Evolutionary conservation across 2,329 filamentous ascomycete genomes (phyloP), one percentile per base, ranked within the genome.

Genomic region (Fusarium ambrosium): DNA sequence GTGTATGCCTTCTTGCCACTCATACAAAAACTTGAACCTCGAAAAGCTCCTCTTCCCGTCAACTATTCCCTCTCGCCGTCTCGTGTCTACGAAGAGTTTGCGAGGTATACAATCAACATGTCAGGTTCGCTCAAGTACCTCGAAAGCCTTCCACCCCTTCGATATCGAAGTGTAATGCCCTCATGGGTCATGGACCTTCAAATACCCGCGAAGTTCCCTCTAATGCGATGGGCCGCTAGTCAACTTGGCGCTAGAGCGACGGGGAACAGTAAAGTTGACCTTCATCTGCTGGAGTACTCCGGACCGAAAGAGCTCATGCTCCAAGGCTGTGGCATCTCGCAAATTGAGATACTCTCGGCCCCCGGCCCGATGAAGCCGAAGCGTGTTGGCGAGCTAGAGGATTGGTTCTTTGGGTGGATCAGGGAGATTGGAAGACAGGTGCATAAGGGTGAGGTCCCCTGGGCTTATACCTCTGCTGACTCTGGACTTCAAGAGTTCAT

Each of bases 161-260:
- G 53, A 4, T 34, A 39, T 6, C 37, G 53, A 29, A 72, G 64
- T 14, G 43, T 64, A 20, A 29, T 72, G 16, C 68, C 70, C 5
- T 71, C 70, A 2, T 72, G 70, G 70, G 70, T 71, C 11, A 71
- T 72, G 70, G 68, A 72, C 51, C 58, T 72, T 34, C 68, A 72
- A 27, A 62, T 63, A 11, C 70, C 70, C 48, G 64, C 70, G 22
- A 72, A 72, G 34, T 72, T 72, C 24, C 61, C 64, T 4, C 68
- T 72, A 55, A 61, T 64, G 22, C 53, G 62, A 63, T 72, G 70
- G 70, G 70, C 68, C 4, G 68, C 65, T 2, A 71, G 64, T 24
- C 68, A 71, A 10, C 70, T 72, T 3, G 36, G 64, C 8, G 32
- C 70, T 9, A 62, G 45, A 27, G 70, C 68, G 11, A 71, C 68